Evolutionary conservation across 2,329 filamentous ascomycete genomes (phyloP), one percentile per base, ranked within the genome.

Genomic region (Pochonia chlamydosporia): DNA sequence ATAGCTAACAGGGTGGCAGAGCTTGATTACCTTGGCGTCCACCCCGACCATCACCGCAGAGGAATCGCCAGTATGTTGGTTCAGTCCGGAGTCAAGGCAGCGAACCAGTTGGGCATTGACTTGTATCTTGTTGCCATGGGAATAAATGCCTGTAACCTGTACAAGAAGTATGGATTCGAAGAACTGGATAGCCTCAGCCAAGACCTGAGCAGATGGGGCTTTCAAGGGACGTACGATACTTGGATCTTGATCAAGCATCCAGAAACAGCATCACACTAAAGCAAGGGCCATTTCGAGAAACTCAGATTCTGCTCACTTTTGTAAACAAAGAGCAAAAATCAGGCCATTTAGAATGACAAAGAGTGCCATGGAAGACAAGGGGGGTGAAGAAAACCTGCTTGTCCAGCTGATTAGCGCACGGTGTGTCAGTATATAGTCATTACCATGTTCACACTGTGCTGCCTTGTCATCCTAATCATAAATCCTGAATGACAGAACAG

Each of bases 11-110:
- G 8, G 14, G 35, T 9, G 20, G n/a, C 16, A 54, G 58, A 49
- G 37, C 48, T 59, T 2, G 55, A 59, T 23, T 59, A 59, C 31
- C 46, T 60, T 5, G 53, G 47, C 13, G 52, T 56, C 23, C 53
- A 49, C 13, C 54, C 55, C 2, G 47, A 55, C 18, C 56, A 60
- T 10, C 55, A 55, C 3, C 41, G 50, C 3, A 46, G 39, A 16
- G 56, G 57, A 9, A 40, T 59, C 10, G 57, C 48, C 2, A 53
- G 53, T 5, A 46, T 57, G 48, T 56, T 59, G 7, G 37, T 61
- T 0, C 33, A 41, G 8, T 56, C 58, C 11, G 56, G 58, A 1
- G 35, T 58, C 6, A 37, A 52, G 13, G 48, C 49, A 24, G 58
- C 52, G 6, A 48, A 50, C 2, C 36, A 49, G 16, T 33, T 60